These are phyloP conservation scores for Fusarium nurragi DNA, from an alignment of 2,329 filamentous ascomycete genomes.

Conservation along the genomic window DNA sequence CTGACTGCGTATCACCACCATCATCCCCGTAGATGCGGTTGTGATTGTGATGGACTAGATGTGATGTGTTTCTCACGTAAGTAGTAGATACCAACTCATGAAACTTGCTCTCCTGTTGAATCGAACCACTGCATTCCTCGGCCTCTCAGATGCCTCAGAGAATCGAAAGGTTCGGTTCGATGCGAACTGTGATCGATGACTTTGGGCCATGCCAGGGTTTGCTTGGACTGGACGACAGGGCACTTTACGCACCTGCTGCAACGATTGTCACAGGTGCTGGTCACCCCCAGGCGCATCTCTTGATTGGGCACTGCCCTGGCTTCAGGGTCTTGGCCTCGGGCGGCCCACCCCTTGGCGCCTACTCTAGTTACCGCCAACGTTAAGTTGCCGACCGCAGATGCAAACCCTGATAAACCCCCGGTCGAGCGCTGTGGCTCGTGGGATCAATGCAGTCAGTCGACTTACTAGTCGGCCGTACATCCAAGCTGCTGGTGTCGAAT, in stretches of 20 bases:
- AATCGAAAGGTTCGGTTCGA: constrained; percentile 45
- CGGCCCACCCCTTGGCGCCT: constrained; percentile 29
- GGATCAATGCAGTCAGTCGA: constrained; percentile 12
- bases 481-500: constrained; percentile 41
- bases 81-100: constrained; percentile 4
- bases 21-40: constrained; percentile 5
- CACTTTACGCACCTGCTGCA: constrained; percentile 37
- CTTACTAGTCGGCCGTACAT: background rate
- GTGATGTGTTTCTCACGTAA: constrained; percentile 24
- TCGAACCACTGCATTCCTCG: constrained; percentile 38
- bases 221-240: constrained; percentile 19
- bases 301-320: constrained; percentile 16
- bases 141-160: constrained; percentile 41
- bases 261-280: constrained; percentile 39
- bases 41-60: constrained; percentile 37
- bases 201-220: constrained; percentile 22
- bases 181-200: constrained; percentile 27
- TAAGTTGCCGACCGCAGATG: background rate
- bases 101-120: constrained; percentile 26
- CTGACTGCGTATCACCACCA: constrained; percentile 14
- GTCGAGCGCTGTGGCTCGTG: constrained; percentile 23
- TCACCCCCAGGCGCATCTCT: constrained; percentile 2
- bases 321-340: constrained; percentile 13
- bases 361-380: constrained; percentile 8
- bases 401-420: constrained; percentile 5